Percentiles rank a stretch among this genome's conserved stretches.
Evolutionary conservation across 371 early-diverging fungal species (phyloP).

Genomic region (Mucor velutinosus): DNA sequence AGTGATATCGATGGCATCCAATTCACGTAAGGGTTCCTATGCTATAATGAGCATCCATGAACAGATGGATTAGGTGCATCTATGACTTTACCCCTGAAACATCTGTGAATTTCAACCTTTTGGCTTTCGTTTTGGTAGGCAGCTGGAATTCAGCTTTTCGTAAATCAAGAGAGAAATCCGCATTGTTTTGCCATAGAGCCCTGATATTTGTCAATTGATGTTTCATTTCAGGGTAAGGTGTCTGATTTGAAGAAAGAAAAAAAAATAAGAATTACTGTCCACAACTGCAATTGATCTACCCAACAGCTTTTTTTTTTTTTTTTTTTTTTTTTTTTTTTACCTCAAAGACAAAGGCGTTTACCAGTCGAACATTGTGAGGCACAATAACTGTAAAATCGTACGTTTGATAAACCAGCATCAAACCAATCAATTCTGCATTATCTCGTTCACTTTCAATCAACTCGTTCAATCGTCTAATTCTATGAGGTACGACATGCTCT

Average conservation of each 20-base stretch:
- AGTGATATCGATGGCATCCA: conserved; percentile 19
- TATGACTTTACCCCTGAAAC: neutral
- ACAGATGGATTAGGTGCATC: neutral
- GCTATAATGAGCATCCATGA: neutral
- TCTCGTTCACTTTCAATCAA: conserved; percentile 34
- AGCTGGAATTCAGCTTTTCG: conserved; percentile 11
- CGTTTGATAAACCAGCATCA: conserved; percentile 43
- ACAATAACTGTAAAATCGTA: conserved; percentile 41
- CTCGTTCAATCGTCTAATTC: conserved; percentile 51
- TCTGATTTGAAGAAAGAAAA: conserved; percentile 20
- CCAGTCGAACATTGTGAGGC: conserved; percentile 19
- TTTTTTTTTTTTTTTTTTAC: neutral
- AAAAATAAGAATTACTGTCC: no score
- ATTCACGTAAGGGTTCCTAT: neutral
- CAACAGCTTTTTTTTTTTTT: neutral
- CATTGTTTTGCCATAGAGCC: conserved; percentile 26
- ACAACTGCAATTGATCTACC: no score
- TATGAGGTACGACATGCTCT: conserved; percentile 50
- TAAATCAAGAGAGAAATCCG: neutral
- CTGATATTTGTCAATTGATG: conserved; percentile 31
- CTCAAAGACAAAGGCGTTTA: conserved; percentile 9
- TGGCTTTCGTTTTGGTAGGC: conserved; percentile 9
- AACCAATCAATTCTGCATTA: conserved; percentile 43
- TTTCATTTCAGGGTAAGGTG: conserved; percentile 41
- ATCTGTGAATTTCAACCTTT: neutral